Percentiles rank a stretch among this genome's conserved stretches.
Conservation (phyloP, 192 early-diverging fungal genomes). For the Neocallimastix lanati region DNA sequence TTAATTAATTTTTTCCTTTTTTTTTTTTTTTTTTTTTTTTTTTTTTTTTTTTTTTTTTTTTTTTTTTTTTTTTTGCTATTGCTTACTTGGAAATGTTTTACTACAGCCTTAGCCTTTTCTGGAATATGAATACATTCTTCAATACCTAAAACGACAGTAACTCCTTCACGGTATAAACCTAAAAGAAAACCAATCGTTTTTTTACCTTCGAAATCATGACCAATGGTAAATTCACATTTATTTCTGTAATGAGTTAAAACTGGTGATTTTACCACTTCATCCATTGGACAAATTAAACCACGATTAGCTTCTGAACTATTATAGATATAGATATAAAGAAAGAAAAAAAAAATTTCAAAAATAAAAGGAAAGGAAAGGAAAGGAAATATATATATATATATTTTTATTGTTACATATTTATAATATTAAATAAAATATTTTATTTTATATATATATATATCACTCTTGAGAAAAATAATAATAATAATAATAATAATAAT, state of each 20-base stretch:
- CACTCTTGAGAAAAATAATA: no score
- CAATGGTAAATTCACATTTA: slow-evolving; percentile 65
- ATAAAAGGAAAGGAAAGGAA: no score
- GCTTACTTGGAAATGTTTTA: slow-evolving; percentile 21
- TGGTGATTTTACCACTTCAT: slow-evolving; percentile 33
- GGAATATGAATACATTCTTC: neutral
- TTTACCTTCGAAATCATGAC: slow-evolving; percentile 29
- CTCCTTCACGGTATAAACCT: slow-evolving; percentile 43
- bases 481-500: no score
- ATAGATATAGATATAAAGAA: no score
- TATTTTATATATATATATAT: neutral
- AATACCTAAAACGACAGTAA: slow-evolving; percentile 22
- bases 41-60: no score
- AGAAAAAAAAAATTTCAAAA: no score
- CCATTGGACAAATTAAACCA: neutral
- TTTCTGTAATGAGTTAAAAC: slow-evolving; percentile 37
- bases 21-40: no score
- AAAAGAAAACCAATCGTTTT: slow-evolving; percentile 42
- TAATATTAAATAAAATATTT: no score
- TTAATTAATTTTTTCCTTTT: no score
- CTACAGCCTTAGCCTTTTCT: neutral
- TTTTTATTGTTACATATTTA: no score
- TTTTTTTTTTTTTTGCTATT: slow-evolving; percentile 32
- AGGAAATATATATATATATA: no score
- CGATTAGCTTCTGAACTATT: slow-evolving; percentile 4